Evolutionary conservation across 2,329 filamentous ascomycete species (phyloP).

Genomic region (Pezicula rhizophila): DNA sequence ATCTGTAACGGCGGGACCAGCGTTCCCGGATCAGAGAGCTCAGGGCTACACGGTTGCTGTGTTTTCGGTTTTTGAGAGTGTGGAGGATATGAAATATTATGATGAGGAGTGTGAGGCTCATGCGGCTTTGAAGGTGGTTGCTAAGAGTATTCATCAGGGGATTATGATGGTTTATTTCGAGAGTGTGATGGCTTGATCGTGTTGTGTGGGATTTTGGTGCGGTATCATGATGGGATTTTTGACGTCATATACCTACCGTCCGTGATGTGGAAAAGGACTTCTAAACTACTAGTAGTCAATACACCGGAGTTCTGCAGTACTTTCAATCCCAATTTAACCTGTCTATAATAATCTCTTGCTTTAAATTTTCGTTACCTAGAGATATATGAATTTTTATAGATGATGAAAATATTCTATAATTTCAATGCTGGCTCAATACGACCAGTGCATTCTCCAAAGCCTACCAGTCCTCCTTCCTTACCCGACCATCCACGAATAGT

Average conservation of each 20-base stretch:
- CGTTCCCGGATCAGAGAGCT: conserved; percentile 43
- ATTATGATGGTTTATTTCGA: conserved; percentile 26
- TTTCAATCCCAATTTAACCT: too few species aligned
- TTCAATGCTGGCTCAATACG: conserved; percentile 40
- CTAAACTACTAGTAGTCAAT: too few species aligned
- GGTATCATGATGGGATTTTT: too few species aligned
- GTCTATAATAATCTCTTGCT: too few species aligned
- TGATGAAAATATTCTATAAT: too few species aligned
- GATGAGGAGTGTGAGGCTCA: conserved; percentile 51
- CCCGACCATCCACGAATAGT: conserved; percentile 48
- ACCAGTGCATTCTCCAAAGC: conserved; percentile 58
- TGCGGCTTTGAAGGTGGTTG: conserved; percentile 34
- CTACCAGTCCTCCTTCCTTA: conserved; percentile 47
- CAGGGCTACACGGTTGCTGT: conserved; percentile 50
- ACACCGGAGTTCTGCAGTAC: too few species aligned
- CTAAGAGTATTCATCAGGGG: conserved; percentile 13
- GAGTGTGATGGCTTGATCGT: not conserved
- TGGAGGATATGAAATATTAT: conserved; percentile 56
- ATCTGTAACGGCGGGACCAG: conserved; percentile 38
- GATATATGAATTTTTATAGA: too few species aligned
- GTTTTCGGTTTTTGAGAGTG: conserved; percentile 44
- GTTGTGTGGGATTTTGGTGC: too few species aligned
- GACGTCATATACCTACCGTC: too few species aligned
- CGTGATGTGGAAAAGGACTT: too few species aligned
- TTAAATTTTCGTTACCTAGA: too few species aligned